These are phyloP conservation scores for Nakazawaea ernobii DNA, from an alignment of 805 yeast genomes.

Conservation along the genomic window DNA sequence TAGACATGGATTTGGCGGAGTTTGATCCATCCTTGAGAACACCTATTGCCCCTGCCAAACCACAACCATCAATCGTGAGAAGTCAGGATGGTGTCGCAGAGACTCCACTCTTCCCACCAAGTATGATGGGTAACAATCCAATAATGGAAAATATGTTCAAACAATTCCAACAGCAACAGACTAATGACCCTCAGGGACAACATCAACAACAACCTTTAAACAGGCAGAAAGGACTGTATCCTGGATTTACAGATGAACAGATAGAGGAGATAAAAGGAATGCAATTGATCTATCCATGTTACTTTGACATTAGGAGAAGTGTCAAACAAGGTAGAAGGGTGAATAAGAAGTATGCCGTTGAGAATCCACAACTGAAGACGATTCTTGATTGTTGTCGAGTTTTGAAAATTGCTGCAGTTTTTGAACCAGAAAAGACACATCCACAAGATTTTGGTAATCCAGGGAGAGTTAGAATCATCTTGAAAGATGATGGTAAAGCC, in stretches of 20 bases:
- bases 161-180: constrained; percentile 12
- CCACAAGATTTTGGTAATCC: constrained; percentile 98
- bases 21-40: constrained; percentile 69
- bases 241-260: constrained; percentile 45
- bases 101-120: constrained; percentile 24
- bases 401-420: constrained; percentile 30
- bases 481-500: constrained; percentile 46
- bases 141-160: constrained; percentile 17
- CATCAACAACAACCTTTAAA: constrained; percentile 5
- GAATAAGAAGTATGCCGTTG: constrained; percentile 59
- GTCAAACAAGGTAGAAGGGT: constrained; percentile 84
- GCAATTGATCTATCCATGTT: constrained; percentile 84
- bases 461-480: constrained; percentile 81
- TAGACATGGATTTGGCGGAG: constrained; percentile 92
- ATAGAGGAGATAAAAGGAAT: constrained; percentile 59
- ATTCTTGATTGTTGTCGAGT: constrained; percentile 62
- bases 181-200: constrained; percentile 9
- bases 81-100: constrained; percentile 42
- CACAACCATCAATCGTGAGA: constrained; percentile 53
- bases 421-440: constrained; percentile 81
- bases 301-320: constrained; percentile 75
- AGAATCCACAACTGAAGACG: constrained; percentile 81
- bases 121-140: constrained; percentile 9
- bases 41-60: constrained; percentile 62
- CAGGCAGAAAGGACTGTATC: constrained; percentile 12